Percentiles rank a stretch among this genome's conserved stretches.
Evolutionary conservation across 495 filamentous ascomycete species (phyloP).

Genomic region (Aspergillus indologenus): DNA sequence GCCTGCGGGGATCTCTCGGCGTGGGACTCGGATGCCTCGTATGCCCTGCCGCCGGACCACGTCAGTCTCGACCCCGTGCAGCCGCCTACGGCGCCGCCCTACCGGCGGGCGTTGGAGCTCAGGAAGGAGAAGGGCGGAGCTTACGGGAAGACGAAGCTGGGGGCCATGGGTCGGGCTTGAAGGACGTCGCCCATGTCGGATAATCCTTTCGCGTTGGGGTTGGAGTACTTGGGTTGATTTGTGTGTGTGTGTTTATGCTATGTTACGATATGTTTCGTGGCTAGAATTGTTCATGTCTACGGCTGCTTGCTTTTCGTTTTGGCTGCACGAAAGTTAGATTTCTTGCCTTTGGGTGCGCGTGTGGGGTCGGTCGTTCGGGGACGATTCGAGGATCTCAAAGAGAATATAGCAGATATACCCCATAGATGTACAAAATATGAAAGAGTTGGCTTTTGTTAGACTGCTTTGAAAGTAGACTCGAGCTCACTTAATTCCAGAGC

Average conservation of each 20-base stretch:
- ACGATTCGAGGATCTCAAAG: not conserved
- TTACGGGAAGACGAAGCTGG: slow-evolving; percentile 72
- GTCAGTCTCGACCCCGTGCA: slow-evolving; percentile 90
- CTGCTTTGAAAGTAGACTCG: too few species aligned
- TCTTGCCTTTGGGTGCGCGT: not conserved
- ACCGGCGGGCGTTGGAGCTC: slow-evolving; percentile 85
- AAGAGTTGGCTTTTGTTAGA: not conserved
- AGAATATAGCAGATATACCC: slow-evolving; percentile 3
- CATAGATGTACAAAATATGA: slow-evolving; percentile 6
- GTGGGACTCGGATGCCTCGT: slow-evolving; percentile 92
- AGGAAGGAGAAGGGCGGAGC: slow-evolving; percentile 71
- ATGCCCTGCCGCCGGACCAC: slow-evolving; percentile 73
- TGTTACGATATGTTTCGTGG: slow-evolving; percentile 1
- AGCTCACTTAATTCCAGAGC: too few species aligned
- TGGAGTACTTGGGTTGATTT: not conserved
- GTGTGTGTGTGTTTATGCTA: not conserved
- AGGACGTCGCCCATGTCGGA: not conserved
- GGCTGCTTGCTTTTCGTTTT: not conserved
- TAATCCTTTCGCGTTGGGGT: not conserved
- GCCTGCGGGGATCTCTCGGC: slow-evolving; percentile 94
- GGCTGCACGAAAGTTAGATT: not conserved
- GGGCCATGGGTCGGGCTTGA: slow-evolving; percentile 28
- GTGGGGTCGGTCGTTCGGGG: too few species aligned
- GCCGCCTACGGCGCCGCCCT: slow-evolving; percentile 92
- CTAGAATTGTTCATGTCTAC: not conserved